Evolutionary conservation across 129 eudicot genomes (phyloP).

Genomic region (Logfia minima): DNA sequence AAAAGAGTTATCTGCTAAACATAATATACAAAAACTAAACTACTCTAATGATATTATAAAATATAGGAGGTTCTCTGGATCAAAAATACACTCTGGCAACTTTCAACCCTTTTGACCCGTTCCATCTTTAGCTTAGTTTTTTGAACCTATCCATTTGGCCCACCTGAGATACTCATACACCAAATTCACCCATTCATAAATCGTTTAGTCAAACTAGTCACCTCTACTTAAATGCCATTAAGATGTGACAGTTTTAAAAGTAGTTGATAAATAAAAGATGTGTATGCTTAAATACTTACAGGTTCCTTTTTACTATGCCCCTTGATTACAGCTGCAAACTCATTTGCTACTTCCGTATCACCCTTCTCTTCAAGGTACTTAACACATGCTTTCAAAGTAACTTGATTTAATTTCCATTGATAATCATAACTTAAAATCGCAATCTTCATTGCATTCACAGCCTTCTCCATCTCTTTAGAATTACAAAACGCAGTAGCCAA

Average conservation of each 20-base stretch:
- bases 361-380: conserved; percentile 36
- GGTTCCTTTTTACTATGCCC: not conserved
- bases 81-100: not conserved
- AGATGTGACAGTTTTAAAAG: not conserved
- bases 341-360: conserved; percentile 22
- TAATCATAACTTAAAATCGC: conserved; percentile 15
- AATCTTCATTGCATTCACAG: conserved; percentile 37
- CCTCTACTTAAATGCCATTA: not conserved
- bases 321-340: conserved; percentile 8
- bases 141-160: not conserved
- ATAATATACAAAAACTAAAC: not conserved
- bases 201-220: not conserved
- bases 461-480: conserved; percentile 37
- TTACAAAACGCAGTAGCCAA: conserved; percentile 27
- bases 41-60: not conserved
- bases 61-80: not conserved
- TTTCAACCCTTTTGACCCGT: not conserved
- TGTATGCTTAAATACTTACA: not conserved
- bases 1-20: not conserved
- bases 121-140: not conserved
- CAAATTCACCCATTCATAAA: not conserved
- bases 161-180: not conserved
- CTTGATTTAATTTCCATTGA: conserved; percentile 13
- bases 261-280: not conserved
- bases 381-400: conserved; percentile 31